These are phyloP conservation scores for Pseudogymnoascus sp. DNA, from an alignment of 2,329 filamentous ascomycete genomes.

Conservation along the genomic window DNA sequence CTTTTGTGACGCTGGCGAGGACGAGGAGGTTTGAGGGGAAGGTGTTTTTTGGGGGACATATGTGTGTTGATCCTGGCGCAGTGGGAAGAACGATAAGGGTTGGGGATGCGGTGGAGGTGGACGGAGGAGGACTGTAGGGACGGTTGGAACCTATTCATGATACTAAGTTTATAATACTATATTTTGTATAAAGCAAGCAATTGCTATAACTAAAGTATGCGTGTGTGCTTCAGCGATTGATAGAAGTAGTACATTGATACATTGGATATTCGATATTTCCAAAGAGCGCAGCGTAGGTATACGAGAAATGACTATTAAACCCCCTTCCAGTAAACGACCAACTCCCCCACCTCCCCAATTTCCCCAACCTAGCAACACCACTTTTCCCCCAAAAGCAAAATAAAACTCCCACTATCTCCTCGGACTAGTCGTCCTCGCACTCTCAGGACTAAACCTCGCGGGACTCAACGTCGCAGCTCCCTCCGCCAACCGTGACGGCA, in stretches of 20 bases:
- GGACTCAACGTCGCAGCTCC: background rate
- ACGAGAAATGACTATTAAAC: background rate
- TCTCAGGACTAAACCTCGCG: background rate
- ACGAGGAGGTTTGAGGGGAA: conserved; percentile 75
- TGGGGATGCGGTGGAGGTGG: conserved; percentile 33
- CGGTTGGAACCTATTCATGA: background rate
- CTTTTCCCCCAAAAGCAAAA: no score
- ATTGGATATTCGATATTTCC: background rate
- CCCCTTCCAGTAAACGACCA: background rate
- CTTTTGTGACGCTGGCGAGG: conserved; percentile 80
- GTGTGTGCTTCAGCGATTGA: background rate
- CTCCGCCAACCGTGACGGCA: background rate
- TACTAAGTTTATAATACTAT: background rate
- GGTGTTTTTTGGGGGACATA: conserved; percentile 83
- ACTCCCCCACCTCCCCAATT: background rate
- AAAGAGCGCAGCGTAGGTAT: background rate
- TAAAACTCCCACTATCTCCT: no score
- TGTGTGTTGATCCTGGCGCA: conserved; percentile 38
- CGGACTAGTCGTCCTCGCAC: background rate
- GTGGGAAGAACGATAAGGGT: conserved; percentile 33
- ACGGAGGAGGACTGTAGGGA: background rate
- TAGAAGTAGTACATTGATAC: background rate
- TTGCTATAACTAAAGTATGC: background rate
- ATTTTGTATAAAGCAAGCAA: background rate
- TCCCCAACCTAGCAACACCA: no score